Base-by-base conservation (phyloP, 129 eudicot species). In the Heracleum sosnowskyi region DNA sequence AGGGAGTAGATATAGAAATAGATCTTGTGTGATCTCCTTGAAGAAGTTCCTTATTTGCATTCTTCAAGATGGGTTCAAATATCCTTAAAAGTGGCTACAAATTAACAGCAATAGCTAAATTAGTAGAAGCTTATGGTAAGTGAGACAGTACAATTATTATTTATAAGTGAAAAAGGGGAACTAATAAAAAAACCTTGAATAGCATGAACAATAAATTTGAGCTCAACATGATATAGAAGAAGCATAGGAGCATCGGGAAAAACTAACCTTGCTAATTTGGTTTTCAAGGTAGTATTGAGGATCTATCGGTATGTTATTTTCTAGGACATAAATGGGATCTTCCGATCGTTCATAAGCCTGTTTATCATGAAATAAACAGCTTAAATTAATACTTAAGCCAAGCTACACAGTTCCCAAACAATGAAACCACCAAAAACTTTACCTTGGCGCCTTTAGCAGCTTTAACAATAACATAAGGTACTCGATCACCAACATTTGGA, bases 371-470 rank as follows among this genome's bases (percentile, higher is more conserved):
- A 76, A 9, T 46, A 57, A 81, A 76, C 42, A 77, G 53, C 77
- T 80, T 69, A 20, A 76, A 31, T 71, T 62, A 57, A 80, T 66
- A 24, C 5, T 42, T 16, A 73, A 75, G 73, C 78, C 42, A 71
- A 37, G 79, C 37, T 66, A 63, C 44, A 46, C 47, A 78, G 29
- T 33, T n/a, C 33, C 81, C 39, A 29, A 69, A 77, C 3, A 7
- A 75, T 45, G 53, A 40, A 22, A 75, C 28, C 42, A 60, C 51
- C 69, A 70, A 70, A 49, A 2, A 20, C 51, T 49, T 86, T 83
- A 92, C 99, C 99, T 96, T 96, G 81, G 99, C 97, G 80, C 93
- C 93, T 86, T 96, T 96, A 76, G 97, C 90, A 77, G 96, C 97
- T 87, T 92, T 92, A 73, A 96, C 74, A 69, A 96, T 96, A 60